Evolutionary conservation across 2,329 filamentous ascomycete genomes (phyloP), one percentile per base, ranked within the genome.

Genomic region (Trichoderma atrobrunneum): DNA sequence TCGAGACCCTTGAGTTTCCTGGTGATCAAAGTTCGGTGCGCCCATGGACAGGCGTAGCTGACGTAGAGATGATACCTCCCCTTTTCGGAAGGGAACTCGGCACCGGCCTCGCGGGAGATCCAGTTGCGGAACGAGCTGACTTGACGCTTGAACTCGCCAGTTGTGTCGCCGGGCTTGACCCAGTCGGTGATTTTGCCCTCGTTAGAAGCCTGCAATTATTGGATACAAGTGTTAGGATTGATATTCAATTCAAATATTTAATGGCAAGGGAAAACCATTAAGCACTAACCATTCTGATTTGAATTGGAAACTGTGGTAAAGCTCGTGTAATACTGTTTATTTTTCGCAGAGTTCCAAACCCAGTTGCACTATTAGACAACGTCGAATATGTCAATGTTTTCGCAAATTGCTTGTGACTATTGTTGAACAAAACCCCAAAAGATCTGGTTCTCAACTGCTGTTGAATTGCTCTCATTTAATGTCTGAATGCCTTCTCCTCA

Each of bases 61-160:
- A 97, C 92, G 80, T 95, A 99, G 77, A 99, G 89, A 83, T 99
- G 96, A 81, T 99, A 99, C 71, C 96, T 88, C 68, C 88, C 93
- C 83, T 93, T 93, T 83, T 98, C 95, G 1, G 94, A 88, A 6
- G 94, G 92, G 77, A 94, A 98, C 80, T 91, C 84, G 6, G 93
- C 91, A 56, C 88, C 91, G 1, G 89, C 82, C 76, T 93, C 89
- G 74, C 87, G 88, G 36, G 92, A 93, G 81, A 97, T 92, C 81
- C 85, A 93, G 81, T 92, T 89, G 72, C 96, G 90, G 84, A 98
- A 98, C 70, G 90, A 87, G 73, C 93, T 96, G 74, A 87, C 87
- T 81, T 94, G 93, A 74, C 95, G 91, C 85, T 97, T 97, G 87
- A 97, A 98, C 83, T 98, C 94, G 82, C 95, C 95, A 21, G 89